Evolutionary conservation across 768 basidiomycete genomes (phyloP).

Genomic region (Boletus huronensis): DNA sequence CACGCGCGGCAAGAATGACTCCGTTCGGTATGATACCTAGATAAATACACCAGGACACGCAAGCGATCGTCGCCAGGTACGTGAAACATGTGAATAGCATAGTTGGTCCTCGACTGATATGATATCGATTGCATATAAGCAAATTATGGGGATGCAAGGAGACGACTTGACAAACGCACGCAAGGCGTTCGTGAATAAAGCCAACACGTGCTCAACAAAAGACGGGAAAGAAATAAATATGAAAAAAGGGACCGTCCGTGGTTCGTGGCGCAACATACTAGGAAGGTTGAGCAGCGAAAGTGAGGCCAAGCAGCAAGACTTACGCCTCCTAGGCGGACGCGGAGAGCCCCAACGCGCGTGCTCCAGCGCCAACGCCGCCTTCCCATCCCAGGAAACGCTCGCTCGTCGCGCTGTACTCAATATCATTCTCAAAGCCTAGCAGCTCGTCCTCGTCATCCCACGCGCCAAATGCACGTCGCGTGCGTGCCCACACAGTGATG

Average conservation of each 20-base stretch:
- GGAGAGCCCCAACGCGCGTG: constrained; percentile 69
- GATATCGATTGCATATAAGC: constrained; percentile 15
- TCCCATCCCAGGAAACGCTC: constrained; percentile 82
- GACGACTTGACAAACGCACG: background rate
- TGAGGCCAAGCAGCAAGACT: constrained; percentile 15
- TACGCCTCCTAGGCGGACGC: constrained; percentile 30
- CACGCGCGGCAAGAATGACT: background rate
- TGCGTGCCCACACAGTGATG: constrained; percentile 87
- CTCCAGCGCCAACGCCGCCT: constrained; percentile 74
- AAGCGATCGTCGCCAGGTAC: constrained; percentile 18
- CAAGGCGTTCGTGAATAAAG: background rate
- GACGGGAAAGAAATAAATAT: background rate
- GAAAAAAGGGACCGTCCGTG: background rate
- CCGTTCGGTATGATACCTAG: constrained; percentile 1
- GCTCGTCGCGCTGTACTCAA: constrained; percentile 32
- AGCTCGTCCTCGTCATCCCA: constrained; percentile 47
- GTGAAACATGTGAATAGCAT: constrained; percentile 6
- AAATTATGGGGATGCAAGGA: background rate
- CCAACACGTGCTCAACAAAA: no score
- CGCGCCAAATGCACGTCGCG: constrained; percentile 52
- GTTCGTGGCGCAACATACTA: background rate
- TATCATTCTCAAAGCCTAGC: constrained; percentile 35
- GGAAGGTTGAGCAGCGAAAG: constrained; percentile 18
- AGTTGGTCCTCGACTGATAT: constrained; percentile 17
- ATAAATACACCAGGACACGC: constrained; percentile 17